A percentile compares a stretch with the other conserved stretches of the same genome.
Conservation (phyloP, 2,329 filamentous ascomycete genomes). For the Hypomyces perniciosus region DNA sequence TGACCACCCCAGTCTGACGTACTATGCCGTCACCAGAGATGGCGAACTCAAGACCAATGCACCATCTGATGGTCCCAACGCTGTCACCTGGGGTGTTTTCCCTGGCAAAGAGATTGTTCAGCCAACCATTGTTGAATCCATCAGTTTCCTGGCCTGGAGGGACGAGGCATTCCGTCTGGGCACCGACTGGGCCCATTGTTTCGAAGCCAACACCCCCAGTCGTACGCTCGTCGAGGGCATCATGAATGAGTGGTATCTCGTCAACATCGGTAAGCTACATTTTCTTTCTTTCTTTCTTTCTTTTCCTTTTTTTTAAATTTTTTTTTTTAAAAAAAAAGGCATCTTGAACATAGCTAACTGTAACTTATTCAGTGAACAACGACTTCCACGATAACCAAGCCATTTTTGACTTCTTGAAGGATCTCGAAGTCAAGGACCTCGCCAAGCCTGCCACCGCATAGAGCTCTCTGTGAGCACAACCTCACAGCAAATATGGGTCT, state of each 20-base stretch:
- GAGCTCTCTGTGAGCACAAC: neutral
- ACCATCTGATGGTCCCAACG: slow-evolving; percentile 80
- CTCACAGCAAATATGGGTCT: neutral
- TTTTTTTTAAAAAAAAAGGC: neutral
- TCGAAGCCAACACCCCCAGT: slow-evolving; percentile 69
- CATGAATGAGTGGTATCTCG: slow-evolving; percentile 86
- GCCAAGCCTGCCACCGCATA: slow-evolving; percentile 4
- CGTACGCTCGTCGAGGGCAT: slow-evolving; percentile 73
- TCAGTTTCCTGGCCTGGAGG: slow-evolving; percentile 97
- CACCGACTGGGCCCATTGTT: slow-evolving; percentile 89
- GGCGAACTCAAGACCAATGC: slow-evolving; percentile 82
- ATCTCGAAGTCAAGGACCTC: slow-evolving; percentile 61
- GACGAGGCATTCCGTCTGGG: slow-evolving; percentile 94
- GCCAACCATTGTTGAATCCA: slow-evolving; percentile 96
- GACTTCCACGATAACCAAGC: slow-evolving; percentile 82
- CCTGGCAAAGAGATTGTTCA: slow-evolving; percentile 99
- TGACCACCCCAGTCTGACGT: slow-evolving; percentile 75
- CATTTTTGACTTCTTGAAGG: slow-evolving; percentile 83
- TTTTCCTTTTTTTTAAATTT: neutral
- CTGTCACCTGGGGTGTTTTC: slow-evolving; percentile 99
- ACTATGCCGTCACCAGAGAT: slow-evolving; percentile 83
- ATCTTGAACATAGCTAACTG: neutral
- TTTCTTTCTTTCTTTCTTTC: neutral
- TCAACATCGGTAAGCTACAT: slow-evolving; percentile 75
- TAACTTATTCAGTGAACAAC: slow-evolving; percentile 69